Evolutionary conservation across 805 yeast species (phyloP).

Genomic region (Clavispora santaluciae): DNA sequence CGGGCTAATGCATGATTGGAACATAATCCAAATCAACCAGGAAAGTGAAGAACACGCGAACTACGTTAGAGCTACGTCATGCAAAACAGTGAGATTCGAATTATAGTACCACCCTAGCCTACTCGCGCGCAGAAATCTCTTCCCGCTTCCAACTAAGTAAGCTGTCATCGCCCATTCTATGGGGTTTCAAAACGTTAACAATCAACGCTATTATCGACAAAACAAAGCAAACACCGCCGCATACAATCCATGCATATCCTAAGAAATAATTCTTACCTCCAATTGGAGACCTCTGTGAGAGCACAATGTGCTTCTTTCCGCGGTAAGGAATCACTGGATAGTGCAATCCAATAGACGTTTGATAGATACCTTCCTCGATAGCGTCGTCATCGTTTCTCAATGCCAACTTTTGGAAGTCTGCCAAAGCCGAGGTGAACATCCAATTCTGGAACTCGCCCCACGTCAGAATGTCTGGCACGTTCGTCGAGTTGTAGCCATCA

Average conservation of each 20-base stretch:
- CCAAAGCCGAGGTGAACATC: slow-evolving; percentile 42
- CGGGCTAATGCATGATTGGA: no score
- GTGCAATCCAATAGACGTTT: slow-evolving; percentile 63
- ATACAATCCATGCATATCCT: slow-evolving; percentile 71
- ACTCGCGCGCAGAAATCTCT: slow-evolving; percentile 11
- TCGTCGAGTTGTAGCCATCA: slow-evolving; percentile 38
- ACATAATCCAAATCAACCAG: no score
- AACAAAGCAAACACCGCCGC: slow-evolving; percentile 64
- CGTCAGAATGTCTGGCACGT: slow-evolving; percentile 39
- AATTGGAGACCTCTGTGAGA: slow-evolving; percentile 65
- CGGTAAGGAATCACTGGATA: slow-evolving; percentile 71
- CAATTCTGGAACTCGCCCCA: slow-evolving; percentile 45
- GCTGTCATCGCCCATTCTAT: slow-evolving; percentile 70
- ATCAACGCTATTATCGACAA: slow-evolving; percentile 49
- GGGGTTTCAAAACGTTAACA: slow-evolving; percentile 58
- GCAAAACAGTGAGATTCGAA: neutral
- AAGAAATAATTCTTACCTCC: slow-evolving; percentile 75
- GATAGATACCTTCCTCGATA: slow-evolving; percentile 55
- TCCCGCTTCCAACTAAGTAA: slow-evolving; percentile 68
- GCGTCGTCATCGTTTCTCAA: slow-evolving; percentile 56
- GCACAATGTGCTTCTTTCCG: slow-evolving; percentile 62
- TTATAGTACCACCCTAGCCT: neutral
- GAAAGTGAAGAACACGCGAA: no score
- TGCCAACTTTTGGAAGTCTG: slow-evolving; percentile 45
- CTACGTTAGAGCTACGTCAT: no score